These are phyloP conservation scores for Serendipita sp. DNA, from an alignment of 768 basidiomycete species.

Conservation along the genomic window DNA sequence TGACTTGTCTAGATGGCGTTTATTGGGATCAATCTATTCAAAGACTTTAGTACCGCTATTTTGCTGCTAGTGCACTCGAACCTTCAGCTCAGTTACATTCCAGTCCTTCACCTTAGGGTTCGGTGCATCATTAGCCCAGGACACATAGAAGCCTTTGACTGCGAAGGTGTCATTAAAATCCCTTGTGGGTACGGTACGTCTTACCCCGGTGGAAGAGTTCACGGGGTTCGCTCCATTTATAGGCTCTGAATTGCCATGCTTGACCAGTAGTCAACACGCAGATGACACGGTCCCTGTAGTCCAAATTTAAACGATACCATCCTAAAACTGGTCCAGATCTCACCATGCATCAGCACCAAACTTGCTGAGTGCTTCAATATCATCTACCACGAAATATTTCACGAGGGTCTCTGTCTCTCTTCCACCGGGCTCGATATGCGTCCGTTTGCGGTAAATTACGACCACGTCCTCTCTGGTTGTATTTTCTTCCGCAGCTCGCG, in stretches of 20 bases:
- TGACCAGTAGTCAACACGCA: conserved; percentile 98
- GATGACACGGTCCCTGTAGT: conserved; percentile 62
- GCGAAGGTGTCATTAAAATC: background rate
- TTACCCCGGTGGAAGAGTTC: conserved; percentile 85
- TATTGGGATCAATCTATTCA: conserved; percentile 66
- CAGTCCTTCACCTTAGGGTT: conserved; percentile 84
- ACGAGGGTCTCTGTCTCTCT: conserved; percentile 34
- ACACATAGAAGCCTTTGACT: conserved; percentile 93
- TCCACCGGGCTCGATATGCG: conserved; percentile 46
- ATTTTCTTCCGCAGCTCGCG: conserved; percentile 49
- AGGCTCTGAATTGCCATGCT: conserved; percentile 93
- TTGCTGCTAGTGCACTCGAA: conserved; percentile 18
- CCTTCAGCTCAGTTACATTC: conserved; percentile 94
- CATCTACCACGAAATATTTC: conserved; percentile 77
- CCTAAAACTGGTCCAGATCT: conserved; percentile 7
- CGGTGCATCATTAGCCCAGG: conserved; percentile 85
- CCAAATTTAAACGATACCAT: background rate
- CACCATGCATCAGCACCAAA: conserved; percentile 84
- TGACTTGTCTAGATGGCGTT: conserved; percentile 86
- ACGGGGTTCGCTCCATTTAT: conserved; percentile 91
- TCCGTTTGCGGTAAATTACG: conserved; percentile 74
- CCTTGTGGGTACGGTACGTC: conserved; percentile 10
- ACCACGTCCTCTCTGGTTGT: conserved; percentile 66
- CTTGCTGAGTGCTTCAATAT: conserved; percentile 79
- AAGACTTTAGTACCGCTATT: background rate